Base-by-base conservation (phyloP, 1,284 basidiomycete species). In the Fomes fomentarius region DNA sequence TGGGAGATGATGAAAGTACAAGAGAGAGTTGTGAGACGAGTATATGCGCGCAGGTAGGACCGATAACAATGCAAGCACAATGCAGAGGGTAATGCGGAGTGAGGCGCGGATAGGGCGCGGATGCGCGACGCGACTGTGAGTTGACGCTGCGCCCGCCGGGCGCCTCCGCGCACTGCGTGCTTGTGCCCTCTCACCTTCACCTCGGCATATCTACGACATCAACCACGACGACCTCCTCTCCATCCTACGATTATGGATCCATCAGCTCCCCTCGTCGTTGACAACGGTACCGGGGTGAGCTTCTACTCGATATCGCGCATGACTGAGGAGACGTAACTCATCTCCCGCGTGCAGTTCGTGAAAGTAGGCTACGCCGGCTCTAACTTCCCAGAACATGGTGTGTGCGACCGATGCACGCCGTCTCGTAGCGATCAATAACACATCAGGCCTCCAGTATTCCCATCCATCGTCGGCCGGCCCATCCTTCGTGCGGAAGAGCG, bases 321-420 rank as follows among this genome's bases (percentile, higher is more conserved):
- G 39, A 31, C 48, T 31, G 12, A 46, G 52, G 7, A 33, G 58
- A 54, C 55, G 14, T 52, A 45, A n/a, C 57, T 28, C 50, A 55
- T 58, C 34, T 52, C 34, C 28, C 30, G 38, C 42, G 38, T 51
- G 57, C 74, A 96, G 93, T 97, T 96, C 71, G 96, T 99, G 68
- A 99, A 98, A 83, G 95, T 96, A 43, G 96, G 96, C 55, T 99
- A 94, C 71, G 96, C 95, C 55, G 97, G 95, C 59, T 95, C 93
- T 65, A 97, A 99, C 80, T 99, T 99, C 73, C 97, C 97, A 57
- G 94, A 96, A 76, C 90, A 97, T 84, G 94, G 93, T 93, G 67
- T 66, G 82, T 43, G 31, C 19, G 44, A 44, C 30, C 43, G 25
- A 33, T 14, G 7, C 24, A 34, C 15, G 10, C 22, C 30, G n/a